These are phyloP conservation scores for Salvia miltiorrhiza DNA, from an alignment of 257 asterid genomes.

Conservation along the genomic window DNA sequence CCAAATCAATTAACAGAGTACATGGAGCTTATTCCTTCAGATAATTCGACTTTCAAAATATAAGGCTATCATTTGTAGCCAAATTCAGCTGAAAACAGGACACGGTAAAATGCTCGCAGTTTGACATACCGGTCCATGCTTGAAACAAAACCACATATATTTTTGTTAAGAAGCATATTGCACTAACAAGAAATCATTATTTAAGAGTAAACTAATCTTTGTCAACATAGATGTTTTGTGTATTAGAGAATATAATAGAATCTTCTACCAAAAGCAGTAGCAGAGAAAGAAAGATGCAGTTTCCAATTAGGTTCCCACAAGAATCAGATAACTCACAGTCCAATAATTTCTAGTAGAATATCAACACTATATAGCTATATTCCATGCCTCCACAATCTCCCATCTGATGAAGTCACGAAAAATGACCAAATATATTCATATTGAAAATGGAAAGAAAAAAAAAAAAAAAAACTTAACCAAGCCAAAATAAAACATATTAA, in stretches of 20 bases:
- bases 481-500: not conserved
- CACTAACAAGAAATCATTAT: not conserved
- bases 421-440: not conserved
- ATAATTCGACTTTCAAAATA: not conserved
- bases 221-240: not conserved
- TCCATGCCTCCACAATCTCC: not conserved
- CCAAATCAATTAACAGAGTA: not conserved
- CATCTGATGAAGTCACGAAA: not conserved
- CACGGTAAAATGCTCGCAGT: not conserved
- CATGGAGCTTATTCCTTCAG: not conserved
- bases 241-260: not conserved
- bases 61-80: not conserved
- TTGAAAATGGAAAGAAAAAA: not conserved
- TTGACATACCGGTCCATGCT: not conserved
- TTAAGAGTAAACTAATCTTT: conserved; percentile 4
- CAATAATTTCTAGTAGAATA: not conserved
- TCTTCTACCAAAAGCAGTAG: conserved; percentile 11
- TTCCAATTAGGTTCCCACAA: not conserved
- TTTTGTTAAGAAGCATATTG: not conserved
- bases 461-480: not conserved
- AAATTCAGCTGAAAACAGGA: not conserved
- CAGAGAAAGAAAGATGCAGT: conserved; percentile 1
- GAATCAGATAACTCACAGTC: conserved; percentile 2
- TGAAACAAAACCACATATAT: not conserved
- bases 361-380: not conserved